Base-by-base conservation (phyloP, 176 grass and related monocot species). In the Oryza australiensis region DNA sequence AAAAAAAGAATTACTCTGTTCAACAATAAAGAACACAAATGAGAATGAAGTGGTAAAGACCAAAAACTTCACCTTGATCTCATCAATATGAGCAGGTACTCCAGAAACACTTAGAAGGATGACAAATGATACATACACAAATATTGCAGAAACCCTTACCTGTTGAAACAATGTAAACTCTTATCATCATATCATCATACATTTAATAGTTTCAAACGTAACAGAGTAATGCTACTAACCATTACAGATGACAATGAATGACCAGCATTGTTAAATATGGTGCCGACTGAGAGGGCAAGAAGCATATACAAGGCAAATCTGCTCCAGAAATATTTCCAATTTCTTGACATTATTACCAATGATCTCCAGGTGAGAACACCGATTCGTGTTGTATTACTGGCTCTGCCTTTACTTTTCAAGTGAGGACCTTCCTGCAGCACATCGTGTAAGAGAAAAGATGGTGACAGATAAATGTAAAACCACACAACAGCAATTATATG, bases 321-420 rank as follows among this genome's bases (percentile, higher is more conserved):
- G 64, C 86, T 94, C 95, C 95, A 98, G 80, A 91, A 98, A 70
- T 98, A 94, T 63, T 91, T 93, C 92, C 92, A 94, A 75, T 94
- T 91, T 84, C 95, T 90, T 62, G 95, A 98, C 95, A 98, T 98
- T 45, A 98, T 88, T 67, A 94, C 33, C 85, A 98, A 78, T 23
- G 95, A 94, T 69, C 95, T 94, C 95, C 95, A 98, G 32, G 95
- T 91, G 15, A 98, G 82, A 64, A 98, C 79, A 24, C 82, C 80
- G 26, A 94, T 87, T 83, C 90, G 82, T 66, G 84, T 87, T 71
- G 74, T 75, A 91, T 81, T 74, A 83, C 88, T 83, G 46, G 90
- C 92, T 62, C 68, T 92, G 70, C 90, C 95, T 83, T 91, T 98
- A 87, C 75, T 86, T 82, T 98, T 98, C 68, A 94, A 83, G 71